These are phyloP conservation scores for Geotrichum reessii DNA, from an alignment of 1,139 yeast genomes.

Conservation along the genomic window DNA sequence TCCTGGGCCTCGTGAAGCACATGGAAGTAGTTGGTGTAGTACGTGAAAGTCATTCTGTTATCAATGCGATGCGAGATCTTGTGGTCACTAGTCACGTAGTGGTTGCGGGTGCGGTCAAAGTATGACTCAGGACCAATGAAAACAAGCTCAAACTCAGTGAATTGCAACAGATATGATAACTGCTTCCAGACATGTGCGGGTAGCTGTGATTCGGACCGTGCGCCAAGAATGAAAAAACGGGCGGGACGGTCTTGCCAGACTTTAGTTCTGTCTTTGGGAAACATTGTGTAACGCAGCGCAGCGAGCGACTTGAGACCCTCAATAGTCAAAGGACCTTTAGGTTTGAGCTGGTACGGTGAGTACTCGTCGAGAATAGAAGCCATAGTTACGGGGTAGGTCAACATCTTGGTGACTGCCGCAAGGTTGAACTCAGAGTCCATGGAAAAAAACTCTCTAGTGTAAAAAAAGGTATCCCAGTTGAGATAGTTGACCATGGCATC, in stretches of 20 bases:
- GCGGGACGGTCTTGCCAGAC: constrained; percentile 77
- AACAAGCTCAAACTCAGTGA: constrained; percentile 74
- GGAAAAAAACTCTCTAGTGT: constrained; percentile 86
- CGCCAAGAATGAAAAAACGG: constrained; percentile 83
- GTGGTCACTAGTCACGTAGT: constrained; percentile 48
- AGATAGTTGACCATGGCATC: constrained; percentile 75
- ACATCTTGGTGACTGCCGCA: constrained; percentile 91
- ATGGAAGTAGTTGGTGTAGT: constrained; percentile 88
- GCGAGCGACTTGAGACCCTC: constrained; percentile 93
- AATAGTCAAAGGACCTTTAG: constrained; percentile 80
- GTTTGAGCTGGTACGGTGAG: constrained; percentile 75
- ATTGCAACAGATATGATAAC: constrained; percentile 78
- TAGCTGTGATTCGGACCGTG: constrained; percentile 87
- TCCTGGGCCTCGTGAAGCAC: constrained; percentile 87
- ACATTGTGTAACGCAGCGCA: constrained; percentile 82
- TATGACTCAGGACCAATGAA: constrained; percentile 91
- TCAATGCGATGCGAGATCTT: constrained; percentile 72
- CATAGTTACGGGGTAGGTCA: constrained; percentile 87
- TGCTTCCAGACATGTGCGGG: constrained; percentile 98
- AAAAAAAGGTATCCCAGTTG: constrained; percentile 89
- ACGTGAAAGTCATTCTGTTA: constrained; percentile 65
- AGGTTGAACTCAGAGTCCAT: constrained; percentile 96
- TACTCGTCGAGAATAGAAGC: constrained; percentile 76
- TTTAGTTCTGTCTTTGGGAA: constrained; percentile 56
- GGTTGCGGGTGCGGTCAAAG: constrained; percentile 58